Conservation (phyloP, 768 basidiomycete species). For the Leucogyrophana mollusca region DNA sequence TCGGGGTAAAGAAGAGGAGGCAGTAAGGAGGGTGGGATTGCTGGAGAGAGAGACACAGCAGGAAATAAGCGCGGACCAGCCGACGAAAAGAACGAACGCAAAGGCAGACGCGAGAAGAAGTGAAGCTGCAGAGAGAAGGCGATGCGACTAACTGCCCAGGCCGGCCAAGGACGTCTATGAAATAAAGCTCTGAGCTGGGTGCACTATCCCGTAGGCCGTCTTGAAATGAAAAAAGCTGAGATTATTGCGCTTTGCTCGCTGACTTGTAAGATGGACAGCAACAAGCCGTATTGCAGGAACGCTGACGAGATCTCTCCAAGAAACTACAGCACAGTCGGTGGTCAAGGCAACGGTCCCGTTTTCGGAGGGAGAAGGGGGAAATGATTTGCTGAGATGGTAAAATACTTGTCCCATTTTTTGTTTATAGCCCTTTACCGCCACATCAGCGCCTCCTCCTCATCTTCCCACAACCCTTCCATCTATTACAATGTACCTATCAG, state of each 20-base stretch:
- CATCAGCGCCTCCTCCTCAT: slow-evolving; percentile 1
- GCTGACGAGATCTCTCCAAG: slow-evolving; percentile 31
- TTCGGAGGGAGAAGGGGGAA: background rate
- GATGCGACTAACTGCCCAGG: background rate
- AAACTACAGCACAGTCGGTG: slow-evolving; percentile 39
- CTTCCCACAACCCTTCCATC: slow-evolving; percentile 10
- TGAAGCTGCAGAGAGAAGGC: background rate
- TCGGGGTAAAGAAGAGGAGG: slow-evolving; percentile 11
- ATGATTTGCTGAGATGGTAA: slow-evolving; percentile 21
- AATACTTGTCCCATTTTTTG: background rate
- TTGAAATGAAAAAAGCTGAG: slow-evolving; percentile 22
- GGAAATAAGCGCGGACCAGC: slow-evolving; percentile 55
- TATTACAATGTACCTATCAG: slow-evolving; percentile 5
- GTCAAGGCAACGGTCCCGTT: slow-evolving; percentile 51
- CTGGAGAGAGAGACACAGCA: slow-evolving; percentile 29
- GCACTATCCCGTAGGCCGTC: slow-evolving; percentile 19
- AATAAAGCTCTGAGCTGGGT: background rate
- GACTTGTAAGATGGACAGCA: slow-evolving; percentile 20
- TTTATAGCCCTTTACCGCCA: slow-evolving; percentile 7
- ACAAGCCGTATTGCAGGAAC: slow-evolving; percentile 13
- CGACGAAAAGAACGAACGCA: slow-evolving; percentile 27
- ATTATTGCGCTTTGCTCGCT: slow-evolving; percentile 37
- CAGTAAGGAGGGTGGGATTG: slow-evolving; percentile 38
- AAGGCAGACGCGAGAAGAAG: background rate
- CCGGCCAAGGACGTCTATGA: background rate